Evolutionary conservation across 2,329 filamentous ascomycete species (phyloP), one percentile per base, ranked within the genome.

Genomic region (Penicillium brevicompactum): DNA sequence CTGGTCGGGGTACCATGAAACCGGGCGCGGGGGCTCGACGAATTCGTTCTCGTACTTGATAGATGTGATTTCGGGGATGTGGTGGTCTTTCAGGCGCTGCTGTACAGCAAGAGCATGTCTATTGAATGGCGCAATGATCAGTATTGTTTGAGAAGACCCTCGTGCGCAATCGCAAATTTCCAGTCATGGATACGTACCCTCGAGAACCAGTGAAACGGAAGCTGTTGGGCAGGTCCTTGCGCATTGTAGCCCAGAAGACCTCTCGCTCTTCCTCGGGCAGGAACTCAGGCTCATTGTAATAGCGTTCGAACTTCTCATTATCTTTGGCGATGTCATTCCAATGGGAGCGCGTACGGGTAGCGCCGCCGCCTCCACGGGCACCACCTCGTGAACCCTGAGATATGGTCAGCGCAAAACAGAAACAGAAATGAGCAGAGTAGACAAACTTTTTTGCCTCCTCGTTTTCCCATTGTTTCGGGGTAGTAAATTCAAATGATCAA

Each of bases 121-220:
- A 66, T 22, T n/a, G 5, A 64, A 2, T 22, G 24, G 8, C 13
- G 24, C 30, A 48, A 53, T 38, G 18, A 53, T 64, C 37, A 64
- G 55, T 47, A 56, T 54, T 16, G 34, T 24, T 40, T 34, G 45
- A 34, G 46, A 44, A 34, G 5, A 46, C 41, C 11, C 14, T 37
- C 41, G n/a, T n/a, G 38, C 21, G 16, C 24, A 40, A 38, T 48
- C 51, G 62, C 58, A 43, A 37, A 42, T 40, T 44, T 24, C 31
- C 30, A 22, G 27, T 13, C 16, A 46, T 57, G 34, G 11, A n/a
- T 45, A 74, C 76, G 56, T 81, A 91, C 88, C 91, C 90, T 82
- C 93, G 95, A 45, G 92, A 97, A 37, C 94, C 94, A 57, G 92
- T 95, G 78, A 99, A 99, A 58, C 94, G 87, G 80, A 97, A 99